These are phyloP conservation scores for Bryum argenteum DNA, from an alignment of 225 moss, liverwort and hornwort genomes.

Conservation along the genomic window DNA sequence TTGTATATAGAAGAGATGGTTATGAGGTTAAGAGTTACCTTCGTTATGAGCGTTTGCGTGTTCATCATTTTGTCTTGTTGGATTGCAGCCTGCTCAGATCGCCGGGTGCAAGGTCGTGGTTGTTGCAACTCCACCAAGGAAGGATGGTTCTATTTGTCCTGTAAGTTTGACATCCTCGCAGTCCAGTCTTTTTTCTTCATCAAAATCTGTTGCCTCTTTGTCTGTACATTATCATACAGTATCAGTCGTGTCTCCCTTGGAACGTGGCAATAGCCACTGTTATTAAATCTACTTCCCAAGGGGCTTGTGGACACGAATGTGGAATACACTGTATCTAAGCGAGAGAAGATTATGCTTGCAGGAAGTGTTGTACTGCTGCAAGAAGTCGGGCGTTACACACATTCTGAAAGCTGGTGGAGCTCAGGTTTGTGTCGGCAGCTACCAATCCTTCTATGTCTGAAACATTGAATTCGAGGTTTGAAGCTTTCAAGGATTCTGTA, in stretches of 20 bases:
- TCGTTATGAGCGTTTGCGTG: background rate
- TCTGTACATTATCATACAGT: too few species aligned
- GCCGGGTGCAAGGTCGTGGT: slow-evolving; percentile 92
- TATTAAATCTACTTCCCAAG: background rate
- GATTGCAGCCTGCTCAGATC: slow-evolving; percentile 91
- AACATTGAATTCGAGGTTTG: background rate
- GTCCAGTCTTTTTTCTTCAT: too few species aligned
- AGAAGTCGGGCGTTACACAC: slow-evolving; percentile 85
- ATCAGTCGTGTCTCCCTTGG: too few species aligned
- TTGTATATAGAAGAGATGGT: too few species aligned
- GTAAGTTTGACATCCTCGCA: slow-evolving; percentile 74
- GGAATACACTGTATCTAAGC: slow-evolving; percentile 8
- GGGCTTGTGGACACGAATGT: too few species aligned
- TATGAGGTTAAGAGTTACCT: background rate
- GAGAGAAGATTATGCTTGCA: slow-evolving; percentile 38
- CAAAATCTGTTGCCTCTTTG: too few species aligned
- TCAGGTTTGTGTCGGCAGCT: slow-evolving; percentile 63
- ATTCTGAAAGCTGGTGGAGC: slow-evolving; percentile 95
- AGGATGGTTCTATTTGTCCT: slow-evolving; percentile 91
- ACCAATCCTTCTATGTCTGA: slow-evolving; percentile 4
- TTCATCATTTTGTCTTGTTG: slow-evolving; percentile 27
- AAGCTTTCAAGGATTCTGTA: background rate
- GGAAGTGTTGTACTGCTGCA: slow-evolving; percentile 97
- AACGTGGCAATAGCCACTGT: background rate
- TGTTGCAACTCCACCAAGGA: slow-evolving; percentile 90